Evolutionary conservation across 768 basidiomycete genomes (phyloP).

Genomic region (Hydnomerulius pinastri): DNA sequence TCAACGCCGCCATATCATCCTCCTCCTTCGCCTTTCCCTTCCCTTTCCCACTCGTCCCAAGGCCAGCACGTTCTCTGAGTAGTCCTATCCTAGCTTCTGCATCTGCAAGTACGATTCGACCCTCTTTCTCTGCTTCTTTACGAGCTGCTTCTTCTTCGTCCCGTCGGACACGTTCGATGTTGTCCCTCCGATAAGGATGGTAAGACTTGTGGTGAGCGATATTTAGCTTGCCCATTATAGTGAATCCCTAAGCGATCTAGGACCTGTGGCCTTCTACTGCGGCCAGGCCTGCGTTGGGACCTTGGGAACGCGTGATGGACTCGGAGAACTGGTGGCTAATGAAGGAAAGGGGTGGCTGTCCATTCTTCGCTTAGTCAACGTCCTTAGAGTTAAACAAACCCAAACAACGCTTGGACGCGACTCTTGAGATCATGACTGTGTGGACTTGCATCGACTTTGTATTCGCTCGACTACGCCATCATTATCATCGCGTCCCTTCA

Average conservation of each 20-base stretch:
- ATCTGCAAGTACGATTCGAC: slow-evolving; percentile 72
- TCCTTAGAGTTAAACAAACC: slow-evolving; percentile 15
- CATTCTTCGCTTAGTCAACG: slow-evolving; percentile 10
- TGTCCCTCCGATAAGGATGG: slow-evolving; percentile 83
- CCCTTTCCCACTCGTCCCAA: slow-evolving; percentile 36
- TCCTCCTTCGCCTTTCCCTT: slow-evolving; percentile 40
- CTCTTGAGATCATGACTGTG: neutral
- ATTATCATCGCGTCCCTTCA: too few relatives aligned
- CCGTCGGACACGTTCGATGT: slow-evolving; percentile 74
- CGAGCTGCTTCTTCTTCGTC: slow-evolving; percentile 80
- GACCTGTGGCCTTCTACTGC: too few relatives aligned
- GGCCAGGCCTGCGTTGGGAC: too few relatives aligned
- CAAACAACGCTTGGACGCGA: slow-evolving; percentile 16
- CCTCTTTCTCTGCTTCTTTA: slow-evolving; percentile 71
- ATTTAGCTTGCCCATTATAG: slow-evolving; percentile 89
- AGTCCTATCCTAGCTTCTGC: slow-evolving; percentile 75
- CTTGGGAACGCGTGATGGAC: neutral
- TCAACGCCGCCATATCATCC: slow-evolving; percentile 26
- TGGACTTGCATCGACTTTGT: too few relatives aligned
- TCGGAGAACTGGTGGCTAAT: slow-evolving; percentile 10
- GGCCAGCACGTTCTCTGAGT: slow-evolving; percentile 63
- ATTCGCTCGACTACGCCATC: too few relatives aligned
- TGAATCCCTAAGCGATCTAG: too few relatives aligned
- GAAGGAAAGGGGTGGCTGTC: neutral
- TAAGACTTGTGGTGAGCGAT: slow-evolving; percentile 93